These are phyloP conservation scores for Apophysomyces ossiformis DNA, from an alignment of 371 early-diverging fungal genomes.

Conservation along the genomic window DNA sequence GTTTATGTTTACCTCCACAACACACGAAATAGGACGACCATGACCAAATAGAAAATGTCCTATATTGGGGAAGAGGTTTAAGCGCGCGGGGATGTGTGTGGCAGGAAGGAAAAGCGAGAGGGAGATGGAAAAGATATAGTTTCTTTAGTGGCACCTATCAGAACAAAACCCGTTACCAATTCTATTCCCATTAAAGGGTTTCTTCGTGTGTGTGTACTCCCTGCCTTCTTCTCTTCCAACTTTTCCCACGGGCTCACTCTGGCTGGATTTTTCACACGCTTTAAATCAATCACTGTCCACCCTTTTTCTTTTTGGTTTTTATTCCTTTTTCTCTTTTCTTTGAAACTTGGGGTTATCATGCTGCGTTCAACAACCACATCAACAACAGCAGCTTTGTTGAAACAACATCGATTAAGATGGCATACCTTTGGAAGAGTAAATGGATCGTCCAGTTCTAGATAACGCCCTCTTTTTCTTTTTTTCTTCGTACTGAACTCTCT, in stretches of 20 bases:
- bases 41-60: background rate
- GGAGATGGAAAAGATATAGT: too few relatives aligned
- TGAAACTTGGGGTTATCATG: background rate
- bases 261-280: conserved; percentile 7
- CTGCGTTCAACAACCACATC: background rate
- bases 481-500: background rate
- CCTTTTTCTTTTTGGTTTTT: background rate
- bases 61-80: background rate
- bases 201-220: too few relatives aligned
- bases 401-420: background rate
- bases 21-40: background rate
- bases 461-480: background rate
- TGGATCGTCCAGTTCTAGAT: background rate
- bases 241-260: conserved; percentile 1
- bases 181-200: too few relatives aligned
- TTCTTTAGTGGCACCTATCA: too few relatives aligned
- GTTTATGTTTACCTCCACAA: background rate
- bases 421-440: background rate
- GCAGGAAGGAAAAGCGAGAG: too few relatives aligned
- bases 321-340: background rate
- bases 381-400: background rate
- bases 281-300: background rate
- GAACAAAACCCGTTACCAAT: too few relatives aligned
- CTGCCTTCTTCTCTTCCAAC: background rate
- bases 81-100: too few relatives aligned